Evolutionary conservation across 2,329 filamentous ascomycete species (phyloP).

Genomic region (Mariannaea elegans): DNA sequence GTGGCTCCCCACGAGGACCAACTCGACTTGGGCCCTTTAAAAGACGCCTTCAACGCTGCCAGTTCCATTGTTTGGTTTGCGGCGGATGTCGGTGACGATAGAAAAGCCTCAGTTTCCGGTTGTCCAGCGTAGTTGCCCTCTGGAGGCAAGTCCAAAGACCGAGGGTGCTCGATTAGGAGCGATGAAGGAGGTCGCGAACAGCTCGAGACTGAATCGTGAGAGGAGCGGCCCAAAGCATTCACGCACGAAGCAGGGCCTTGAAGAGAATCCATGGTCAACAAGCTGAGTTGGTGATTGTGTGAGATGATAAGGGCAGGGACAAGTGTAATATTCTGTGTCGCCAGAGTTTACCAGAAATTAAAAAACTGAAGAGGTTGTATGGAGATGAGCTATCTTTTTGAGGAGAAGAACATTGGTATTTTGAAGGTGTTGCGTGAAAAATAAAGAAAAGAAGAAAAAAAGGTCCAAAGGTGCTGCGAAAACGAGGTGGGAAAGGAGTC

Average conservation of each 20-base stretch:
- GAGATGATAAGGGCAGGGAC: not conserved
- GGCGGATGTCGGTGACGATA: constrained; percentile 6
- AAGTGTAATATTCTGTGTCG: not conserved
- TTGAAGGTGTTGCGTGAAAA: too few relatives aligned
- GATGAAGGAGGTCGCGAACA: constrained; percentile 26
- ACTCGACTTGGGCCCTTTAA: not conserved
- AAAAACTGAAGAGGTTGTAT: too few relatives aligned
- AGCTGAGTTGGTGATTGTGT: not conserved
- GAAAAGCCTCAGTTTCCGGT: not conserved
- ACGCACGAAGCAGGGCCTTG: not conserved
- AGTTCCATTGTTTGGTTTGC: not conserved
- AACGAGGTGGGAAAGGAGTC: too few relatives aligned
- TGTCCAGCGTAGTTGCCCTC: not conserved
- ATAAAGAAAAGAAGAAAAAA: too few relatives aligned
- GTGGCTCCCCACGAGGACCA: constrained; percentile 16
- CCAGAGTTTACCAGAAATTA: not conserved
- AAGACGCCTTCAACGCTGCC: constrained; percentile 9
- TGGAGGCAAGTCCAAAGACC: not conserved
- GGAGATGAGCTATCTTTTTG: too few relatives aligned
- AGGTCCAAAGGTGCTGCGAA: too few relatives aligned
- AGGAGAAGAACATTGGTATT: too few relatives aligned
- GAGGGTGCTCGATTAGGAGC: constrained; percentile 26
- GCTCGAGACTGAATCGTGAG: constrained; percentile 4
- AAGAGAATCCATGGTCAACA: not conserved
- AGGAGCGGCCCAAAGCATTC: not conserved